Base-by-base conservation (phyloP, 345 rosid species). In the Camelina hispida region DNA sequence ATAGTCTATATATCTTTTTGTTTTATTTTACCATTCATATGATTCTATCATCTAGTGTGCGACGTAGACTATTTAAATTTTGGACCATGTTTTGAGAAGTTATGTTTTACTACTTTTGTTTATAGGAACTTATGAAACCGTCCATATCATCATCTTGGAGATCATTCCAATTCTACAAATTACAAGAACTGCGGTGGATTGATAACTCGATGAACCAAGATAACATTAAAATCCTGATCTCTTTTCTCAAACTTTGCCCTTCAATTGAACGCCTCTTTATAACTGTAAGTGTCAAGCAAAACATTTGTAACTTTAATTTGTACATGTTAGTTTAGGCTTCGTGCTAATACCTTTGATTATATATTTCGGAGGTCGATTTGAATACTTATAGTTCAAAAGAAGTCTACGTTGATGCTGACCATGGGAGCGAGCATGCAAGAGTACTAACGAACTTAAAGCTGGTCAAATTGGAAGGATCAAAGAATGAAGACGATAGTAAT, bases 101-200 rank as follows among this genome's bases (percentile, higher is more conserved):
- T 50, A 28, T 53, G 55, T 11, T 8, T 6, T 72, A 57, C 14
- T 18, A 5, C 18, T 57, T 70, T 28, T 53, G 47, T 42, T 44
- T 78, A 69, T 83, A 89, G 88, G 87, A 76, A 34, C 48, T 87
- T 44, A 73, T 89, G 14, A 64, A 63, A 71, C 87, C 83, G 20
- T 81, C 83, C 4, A 53, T 89, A 13, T 80, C 88, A 17, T 74
- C 77, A 17, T 78, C 81, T 22, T 62, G 50, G 69, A 62, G 83
- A 54, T 81, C 82, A 20, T 87, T 87, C 50, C 87, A 81, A 32
- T 85, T 89, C 73, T 89, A 84, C 69, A 80, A 75, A 16, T 62
- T 89, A 61, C 84, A 82, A 54, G 91, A 85, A 64, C 12, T 89
- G 57, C 66, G 83, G 82, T 89, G 94, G 94, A 84, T 85, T 3